A percentile compares a stretch with the other conserved stretches of the same genome.
These are phyloP conservation scores for Rhizoclosmatium sp. DNA, from an alignment of 192 early-diverging fungal species.

Conservation along the genomic window DNA sequence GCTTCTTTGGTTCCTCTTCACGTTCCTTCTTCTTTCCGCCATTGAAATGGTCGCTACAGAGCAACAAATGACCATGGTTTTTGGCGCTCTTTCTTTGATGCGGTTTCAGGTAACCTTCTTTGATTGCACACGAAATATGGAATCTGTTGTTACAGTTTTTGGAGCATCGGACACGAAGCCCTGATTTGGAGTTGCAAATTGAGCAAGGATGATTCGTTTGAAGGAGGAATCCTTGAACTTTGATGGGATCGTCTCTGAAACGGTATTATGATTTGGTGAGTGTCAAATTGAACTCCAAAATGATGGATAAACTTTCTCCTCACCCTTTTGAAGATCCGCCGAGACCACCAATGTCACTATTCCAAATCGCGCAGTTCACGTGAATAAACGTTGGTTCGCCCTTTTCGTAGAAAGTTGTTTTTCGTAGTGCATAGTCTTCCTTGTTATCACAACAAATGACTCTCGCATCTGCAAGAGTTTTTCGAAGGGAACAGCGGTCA, in stretches of 20 bases:
- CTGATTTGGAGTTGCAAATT: slow-evolving; percentile 8
- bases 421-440: background rate
- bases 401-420: slow-evolving; percentile 1
- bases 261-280: too few relatives aligned
- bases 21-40: background rate
- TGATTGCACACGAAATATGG: slow-evolving; percentile 25
- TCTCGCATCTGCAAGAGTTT: background rate
- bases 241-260: slow-evolving; percentile 21
- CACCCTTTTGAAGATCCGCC: too few relatives aligned
- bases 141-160: background rate
- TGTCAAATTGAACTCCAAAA: too few relatives aligned
- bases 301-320: too few relatives aligned
- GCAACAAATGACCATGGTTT: background rate
- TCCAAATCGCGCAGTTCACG: slow-evolving; percentile 27
- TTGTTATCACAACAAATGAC: slow-evolving; percentile 14
- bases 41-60: slow-evolving; percentile 16
- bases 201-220: slow-evolving; percentile 7
- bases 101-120: slow-evolving; percentile 8
- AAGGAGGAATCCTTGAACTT: slow-evolving; percentile 9
- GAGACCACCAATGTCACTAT: background rate
- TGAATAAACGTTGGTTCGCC: slow-evolving; percentile 1
- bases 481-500: background rate
- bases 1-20: background rate
- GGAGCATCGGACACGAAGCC: slow-evolving; percentile 18
- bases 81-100: background rate